Evolutionary conservation across 2,329 filamentous ascomycete species (phyloP).

Genomic region (Pseudogymnoascus sp.): DNA sequence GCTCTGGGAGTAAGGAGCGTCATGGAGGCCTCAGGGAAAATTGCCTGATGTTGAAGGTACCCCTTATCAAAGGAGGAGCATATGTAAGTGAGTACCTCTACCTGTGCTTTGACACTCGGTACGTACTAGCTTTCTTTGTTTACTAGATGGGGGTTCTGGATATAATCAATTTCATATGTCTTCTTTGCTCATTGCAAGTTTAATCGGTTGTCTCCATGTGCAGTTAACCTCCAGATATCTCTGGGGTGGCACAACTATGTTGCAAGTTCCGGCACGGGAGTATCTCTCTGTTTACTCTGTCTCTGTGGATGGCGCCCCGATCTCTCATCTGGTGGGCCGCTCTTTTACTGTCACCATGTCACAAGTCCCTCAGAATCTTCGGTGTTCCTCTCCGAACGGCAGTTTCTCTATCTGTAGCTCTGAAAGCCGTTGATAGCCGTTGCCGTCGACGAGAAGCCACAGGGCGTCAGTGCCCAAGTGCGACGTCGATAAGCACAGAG

Average conservation of each 20-base stretch:
- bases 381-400: background rate
- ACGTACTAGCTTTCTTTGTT: background rate
- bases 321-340: background rate
- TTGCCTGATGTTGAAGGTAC: background rate
- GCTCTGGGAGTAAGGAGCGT: background rate
- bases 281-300: background rate
- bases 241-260: background rate
- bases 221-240: background rate
- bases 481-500: background rate
- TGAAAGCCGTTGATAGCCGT: background rate
- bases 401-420: background rate
- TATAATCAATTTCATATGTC: background rate
- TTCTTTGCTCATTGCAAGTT: background rate
- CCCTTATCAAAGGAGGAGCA: background rate
- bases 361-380: background rate
- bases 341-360: background rate
- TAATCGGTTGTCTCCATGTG: background rate
- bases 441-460: background rate
- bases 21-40: background rate
- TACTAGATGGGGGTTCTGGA: background rate
- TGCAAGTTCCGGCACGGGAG: background rate
- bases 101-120: background rate
- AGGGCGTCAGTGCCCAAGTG: background rate
- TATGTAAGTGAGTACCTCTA: slow-evolving; percentile 2
- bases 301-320: background rate